phyloP scores from a whole-genome alignment of 345 rosid species.

The Salix exigua region DNA sequence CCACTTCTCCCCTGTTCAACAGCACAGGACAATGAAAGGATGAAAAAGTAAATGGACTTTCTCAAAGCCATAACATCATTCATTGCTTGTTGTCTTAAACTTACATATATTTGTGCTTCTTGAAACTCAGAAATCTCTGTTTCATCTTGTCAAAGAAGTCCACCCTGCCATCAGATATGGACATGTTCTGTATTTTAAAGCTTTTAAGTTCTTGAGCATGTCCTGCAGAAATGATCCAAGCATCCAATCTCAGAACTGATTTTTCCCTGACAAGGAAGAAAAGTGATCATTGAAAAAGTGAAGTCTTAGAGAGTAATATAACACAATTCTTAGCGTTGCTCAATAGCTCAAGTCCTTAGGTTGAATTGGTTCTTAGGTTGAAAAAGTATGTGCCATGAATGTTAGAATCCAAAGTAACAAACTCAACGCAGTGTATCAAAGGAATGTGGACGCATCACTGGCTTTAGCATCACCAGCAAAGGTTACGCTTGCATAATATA shows the following conservation, averaged over 20 bases:
- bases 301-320: neutral
- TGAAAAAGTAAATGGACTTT: neutral
- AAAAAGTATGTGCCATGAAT: neutral
- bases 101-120: slow-evolving; percentile 52
- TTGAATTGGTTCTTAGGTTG: too few species aligned
- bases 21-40: neutral
- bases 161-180: slow-evolving; percentile 10
- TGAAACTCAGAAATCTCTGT: slow-evolving; percentile 52
- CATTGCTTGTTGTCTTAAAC: slow-evolving; percentile 4
- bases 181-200: slow-evolving; percentile 8
- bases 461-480: neutral
- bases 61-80: neutral
- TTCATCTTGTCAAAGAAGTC: slow-evolving; percentile 44
- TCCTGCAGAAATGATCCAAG: slow-evolving; percentile 17
- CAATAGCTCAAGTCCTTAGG: too few species aligned
- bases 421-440: neutral
- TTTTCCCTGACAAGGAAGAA: neutral
- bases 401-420: neutral
- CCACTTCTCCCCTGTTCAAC: slow-evolving; percentile 16
- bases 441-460: neutral
- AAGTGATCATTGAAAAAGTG: neutral
- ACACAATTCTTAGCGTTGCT: too few species aligned
- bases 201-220: slow-evolving; percentile 12
- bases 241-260: slow-evolving; percentile 5
- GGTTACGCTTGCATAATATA: neutral